Evolutionary conservation across 2,329 filamentous ascomycete genomes (phyloP).

Genomic region (Epichloe sylvatica): DNA sequence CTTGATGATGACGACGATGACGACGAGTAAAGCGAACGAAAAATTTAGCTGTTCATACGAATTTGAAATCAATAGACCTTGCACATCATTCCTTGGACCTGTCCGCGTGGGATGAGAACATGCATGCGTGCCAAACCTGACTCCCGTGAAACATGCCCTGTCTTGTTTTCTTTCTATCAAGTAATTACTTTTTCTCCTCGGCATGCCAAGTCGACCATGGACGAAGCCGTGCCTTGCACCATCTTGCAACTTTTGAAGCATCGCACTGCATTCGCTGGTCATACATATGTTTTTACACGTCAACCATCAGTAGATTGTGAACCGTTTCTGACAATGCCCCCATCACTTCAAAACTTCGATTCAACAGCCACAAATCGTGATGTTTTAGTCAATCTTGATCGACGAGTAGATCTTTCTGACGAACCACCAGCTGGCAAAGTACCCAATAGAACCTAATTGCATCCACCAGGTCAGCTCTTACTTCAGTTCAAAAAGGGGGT

Average conservation of each 20-base stretch:
- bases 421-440: constrained; percentile 89
- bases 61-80: not conserved
- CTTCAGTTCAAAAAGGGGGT: constrained; percentile 63
- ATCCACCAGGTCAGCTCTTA: constrained; percentile 10
- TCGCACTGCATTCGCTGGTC: constrained; percentile 14
- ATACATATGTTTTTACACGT: constrained; percentile 19
- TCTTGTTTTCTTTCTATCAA: constrained; percentile 1
- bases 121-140: not conserved
- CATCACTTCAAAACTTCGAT: too few species aligned
- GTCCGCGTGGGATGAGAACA: not conserved
- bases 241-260: not conserved
- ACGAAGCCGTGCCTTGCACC: not conserved
- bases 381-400: constrained; percentile 82
- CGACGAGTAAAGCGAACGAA: constrained; percentile 9
- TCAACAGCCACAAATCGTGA: not conserved
- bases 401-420: constrained; percentile 86
- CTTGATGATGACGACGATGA: constrained; percentile 35
- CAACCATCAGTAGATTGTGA: not conserved
- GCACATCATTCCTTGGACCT: not conserved
- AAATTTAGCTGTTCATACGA: not conserved
- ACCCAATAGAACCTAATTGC: constrained; percentile 72
- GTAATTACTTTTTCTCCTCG: not conserved
- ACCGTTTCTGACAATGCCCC: not conserved
- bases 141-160: not conserved
- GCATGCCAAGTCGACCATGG: not conserved